Base-by-base conservation (phyloP, 2,329 filamentous ascomycete species). In the Lithohypha guttulata region DNA sequence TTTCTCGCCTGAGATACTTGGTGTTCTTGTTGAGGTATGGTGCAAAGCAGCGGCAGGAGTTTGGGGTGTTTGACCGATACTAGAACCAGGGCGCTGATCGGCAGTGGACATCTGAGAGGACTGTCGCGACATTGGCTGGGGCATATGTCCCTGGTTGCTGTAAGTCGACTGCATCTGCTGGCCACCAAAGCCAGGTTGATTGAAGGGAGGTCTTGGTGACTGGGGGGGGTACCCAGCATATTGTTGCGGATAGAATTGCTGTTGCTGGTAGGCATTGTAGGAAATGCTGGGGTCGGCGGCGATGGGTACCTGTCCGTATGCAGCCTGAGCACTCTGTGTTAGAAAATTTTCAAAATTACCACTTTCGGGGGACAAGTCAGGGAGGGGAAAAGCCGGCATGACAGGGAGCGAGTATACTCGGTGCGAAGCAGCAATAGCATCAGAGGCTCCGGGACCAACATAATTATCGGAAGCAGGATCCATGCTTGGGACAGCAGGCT, bases 71-170 rank as follows among this genome's bases (percentile, higher is more conserved):
- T 83, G 72, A 31, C 71, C 70, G 21, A 77, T 60, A 51, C 71
- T 75, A 27, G 76, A 77, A 7, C 66, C 61, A 13, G 75, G 74
- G 46, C 74, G 68, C 61, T 84, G 82, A 18, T 79, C 70, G 25
- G 71, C 71, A 6, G 14, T 53, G 62, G 83, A 83, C 41, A 81
- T 72, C 59, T 91, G 83, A 2, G 85, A 93, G 2, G 81, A 75
- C 44, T 77, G 86, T 51, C 87, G 80, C 2, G 87, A 91, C 81
- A 94, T 87, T 27, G 66, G 65, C 45, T 67, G 74, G 51, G 66
- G 68, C 47, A 63, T 63, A 40, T 57, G 60, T 25, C 50, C 52
- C 53, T 59, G 51, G 53, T 52, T 62, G 20, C 59, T 65, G 54
- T 71, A 78, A 26, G 71, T 68, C 40, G 61, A 60, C 30, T 64